Percentiles rank a stretch among this genome's conserved stretches.
Conservation (phyloP, 2,329 filamentous ascomycete genomes). For the Lithohypha guttulata region DNA sequence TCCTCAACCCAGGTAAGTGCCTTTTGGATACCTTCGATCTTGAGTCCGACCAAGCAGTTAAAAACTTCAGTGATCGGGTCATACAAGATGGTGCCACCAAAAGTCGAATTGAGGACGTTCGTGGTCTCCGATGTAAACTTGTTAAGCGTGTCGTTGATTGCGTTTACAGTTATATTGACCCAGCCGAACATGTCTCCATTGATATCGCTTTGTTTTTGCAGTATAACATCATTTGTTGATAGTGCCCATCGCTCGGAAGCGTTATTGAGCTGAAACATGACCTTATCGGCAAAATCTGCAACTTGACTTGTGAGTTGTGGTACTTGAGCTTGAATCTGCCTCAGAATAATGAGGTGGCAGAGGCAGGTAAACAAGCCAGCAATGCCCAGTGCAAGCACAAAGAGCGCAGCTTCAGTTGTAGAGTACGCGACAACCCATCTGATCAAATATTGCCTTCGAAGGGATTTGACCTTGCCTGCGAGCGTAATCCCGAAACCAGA, state of each 20-base stretch:
- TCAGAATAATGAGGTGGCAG: constrained; percentile 71
- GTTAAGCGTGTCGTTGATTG: constrained; percentile 78
- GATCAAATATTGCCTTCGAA: constrained; percentile 57
- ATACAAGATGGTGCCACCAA: constrained; percentile 71
- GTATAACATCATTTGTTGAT: constrained; percentile 63
- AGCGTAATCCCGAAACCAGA: constrained; percentile 58
- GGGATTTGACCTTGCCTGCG: constrained; percentile 48
- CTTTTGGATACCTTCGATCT: constrained; percentile 72
- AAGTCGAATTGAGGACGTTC: constrained; percentile 61
- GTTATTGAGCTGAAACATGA: constrained; percentile 60
- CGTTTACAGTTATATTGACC: constrained; percentile 70
- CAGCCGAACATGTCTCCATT: constrained; percentile 79
- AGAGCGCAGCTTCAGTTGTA: constrained; percentile 75
- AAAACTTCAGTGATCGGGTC: constrained; percentile 69
- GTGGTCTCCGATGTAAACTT: constrained; percentile 69
- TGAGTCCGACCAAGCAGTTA: constrained; percentile 77
- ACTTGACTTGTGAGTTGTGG: constrained; percentile 66
- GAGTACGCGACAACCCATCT: constrained; percentile 80
- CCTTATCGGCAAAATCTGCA: constrained; percentile 65
- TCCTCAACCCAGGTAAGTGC: constrained; percentile 91
- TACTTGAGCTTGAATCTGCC: constrained; percentile 60
- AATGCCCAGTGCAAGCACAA: constrained; percentile 70
- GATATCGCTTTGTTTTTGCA: constrained; percentile 54
- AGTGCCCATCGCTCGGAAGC: constrained; percentile 67
- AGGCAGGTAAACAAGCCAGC: constrained; percentile 74